Conservation (phyloP, 2,329 filamentous ascomycete genomes). For the Helminthosporium solani region DNA sequence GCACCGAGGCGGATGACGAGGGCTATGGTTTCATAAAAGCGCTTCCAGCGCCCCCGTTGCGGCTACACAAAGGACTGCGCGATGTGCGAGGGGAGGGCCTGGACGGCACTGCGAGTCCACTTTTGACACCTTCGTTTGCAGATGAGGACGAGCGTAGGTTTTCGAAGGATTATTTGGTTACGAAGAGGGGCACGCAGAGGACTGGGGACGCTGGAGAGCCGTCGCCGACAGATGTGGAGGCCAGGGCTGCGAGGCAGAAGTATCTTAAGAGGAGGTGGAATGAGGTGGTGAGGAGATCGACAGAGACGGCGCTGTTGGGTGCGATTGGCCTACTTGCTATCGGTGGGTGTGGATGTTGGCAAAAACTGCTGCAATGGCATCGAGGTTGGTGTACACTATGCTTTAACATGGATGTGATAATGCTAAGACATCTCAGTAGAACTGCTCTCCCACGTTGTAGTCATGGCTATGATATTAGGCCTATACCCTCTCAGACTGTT, state of each 20-base stretch:
- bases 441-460: conserved; percentile 41
- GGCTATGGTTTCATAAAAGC: conserved; percentile 74
- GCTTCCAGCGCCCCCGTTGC: conserved; percentile 73
- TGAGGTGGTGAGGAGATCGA: conserved; percentile 72
- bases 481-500: conserved; percentile 45
- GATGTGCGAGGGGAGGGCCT: conserved; percentile 46
- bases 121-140: conserved; percentile 50
- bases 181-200: conserved; percentile 17
- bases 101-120: conserved; percentile 40
- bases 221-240: conserved; percentile 35
- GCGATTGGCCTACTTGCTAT: conserved; percentile 52
- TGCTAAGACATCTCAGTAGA: conserved; percentile 36
- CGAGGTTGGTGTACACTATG: conserved; percentile 33
- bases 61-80: conserved; percentile 75
- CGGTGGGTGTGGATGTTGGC: conserved; percentile 41
- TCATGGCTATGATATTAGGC: conserved; percentile 31
- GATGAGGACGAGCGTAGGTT: conserved; percentile 49
- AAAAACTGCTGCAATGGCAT: conserved; percentile 41
- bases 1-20: conserved; percentile 94
- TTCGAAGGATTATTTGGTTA: conserved; percentile 41
- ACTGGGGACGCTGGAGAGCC: conserved; percentile 10
- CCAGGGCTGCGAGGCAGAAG: conserved; percentile 57
- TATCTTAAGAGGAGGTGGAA: conserved; percentile 84
- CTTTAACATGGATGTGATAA: not conserved
- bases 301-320: conserved; percentile 57